Percentiles rank a stretch among this genome's conserved stretches.
These are phyloP conservation scores for Eimeria tenella DNA, from an alignment of 169 alveolate genomes.

Conservation along the genomic window DNA sequence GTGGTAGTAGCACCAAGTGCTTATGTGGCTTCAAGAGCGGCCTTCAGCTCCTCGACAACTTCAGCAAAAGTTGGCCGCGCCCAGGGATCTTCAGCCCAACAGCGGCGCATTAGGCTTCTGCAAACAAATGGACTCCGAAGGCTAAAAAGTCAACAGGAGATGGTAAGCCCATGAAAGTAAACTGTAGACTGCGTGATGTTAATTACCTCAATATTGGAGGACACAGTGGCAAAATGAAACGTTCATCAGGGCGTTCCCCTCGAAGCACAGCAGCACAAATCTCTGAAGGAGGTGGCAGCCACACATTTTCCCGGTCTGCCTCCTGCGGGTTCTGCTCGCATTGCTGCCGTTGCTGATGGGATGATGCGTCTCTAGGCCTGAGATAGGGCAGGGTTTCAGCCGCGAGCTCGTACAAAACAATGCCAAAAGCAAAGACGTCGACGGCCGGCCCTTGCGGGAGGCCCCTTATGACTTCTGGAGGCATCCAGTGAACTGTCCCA, in stretches of 20 bases:
- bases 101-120: constrained; percentile 66
- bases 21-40: constrained; percentile 27
- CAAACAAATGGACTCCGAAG: background rate
- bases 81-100: constrained; percentile 69
- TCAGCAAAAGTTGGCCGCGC: constrained; percentile 69
- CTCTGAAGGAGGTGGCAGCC: constrained; percentile 72
- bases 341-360: constrained; percentile 30
- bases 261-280: constrained; percentile 63
- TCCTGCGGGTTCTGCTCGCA: constrained; percentile 12
- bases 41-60: constrained; percentile 59
- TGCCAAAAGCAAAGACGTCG: constrained; percentile 91
- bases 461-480: constrained; percentile 91
- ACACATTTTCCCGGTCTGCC: constrained; percentile 57
- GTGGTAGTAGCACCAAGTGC: background rate
- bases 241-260: constrained; percentile 82
- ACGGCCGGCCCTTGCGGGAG: constrained; percentile 65
- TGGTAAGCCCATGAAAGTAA: background rate
- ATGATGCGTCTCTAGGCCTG: background rate
- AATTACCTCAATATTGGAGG: constrained; percentile 78
- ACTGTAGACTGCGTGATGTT: background rate
- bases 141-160: background rate
- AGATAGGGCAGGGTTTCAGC: constrained; percentile 90
- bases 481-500: constrained; percentile 96
- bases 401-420: constrained; percentile 91
- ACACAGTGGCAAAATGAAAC: constrained; percentile 82